phyloP scores from a whole-genome alignment of 2,329 filamentous ascomycete species.

The Mycosphaerella arachidis region DNA sequence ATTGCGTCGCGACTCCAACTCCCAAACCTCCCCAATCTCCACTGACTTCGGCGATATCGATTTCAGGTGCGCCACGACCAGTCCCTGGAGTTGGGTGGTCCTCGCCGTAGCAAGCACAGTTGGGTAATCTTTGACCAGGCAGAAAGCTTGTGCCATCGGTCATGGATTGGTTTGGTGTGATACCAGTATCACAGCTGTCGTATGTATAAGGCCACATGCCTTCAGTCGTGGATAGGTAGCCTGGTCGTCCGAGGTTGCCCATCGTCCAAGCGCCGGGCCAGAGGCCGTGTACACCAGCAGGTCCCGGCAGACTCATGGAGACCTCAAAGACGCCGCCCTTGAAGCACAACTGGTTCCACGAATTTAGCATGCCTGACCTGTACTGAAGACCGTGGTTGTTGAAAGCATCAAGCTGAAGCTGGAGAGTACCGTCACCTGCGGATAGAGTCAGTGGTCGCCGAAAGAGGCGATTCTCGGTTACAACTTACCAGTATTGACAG shows the following conservation, averaged over 20 bases:
- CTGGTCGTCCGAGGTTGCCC: slow-evolving; percentile 52
- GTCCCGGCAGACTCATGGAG: slow-evolving; percentile 50
- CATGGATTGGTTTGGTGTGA: slow-evolving; percentile 47
- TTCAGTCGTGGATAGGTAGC: slow-evolving; percentile 50
- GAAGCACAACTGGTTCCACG: slow-evolving; percentile 52
- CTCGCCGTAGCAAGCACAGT: slow-evolving; percentile 43
- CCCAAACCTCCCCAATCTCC: slow-evolving; percentile 39
- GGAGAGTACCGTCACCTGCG: slow-evolving; percentile 35
- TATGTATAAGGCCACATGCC: slow-evolving; percentile 55
- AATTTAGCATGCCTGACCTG: slow-evolving; percentile 50
- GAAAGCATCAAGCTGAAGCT: slow-evolving; percentile 62
- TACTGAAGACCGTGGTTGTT: slow-evolving; percentile 55
- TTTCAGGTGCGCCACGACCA: slow-evolving; percentile 47
- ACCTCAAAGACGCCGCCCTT: slow-evolving; percentile 53
- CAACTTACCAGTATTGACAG: slow-evolving; percentile 48
- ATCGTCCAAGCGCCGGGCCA: slow-evolving; percentile 54
- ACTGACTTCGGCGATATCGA: slow-evolving; percentile 47
- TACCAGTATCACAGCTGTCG: slow-evolving; percentile 45
- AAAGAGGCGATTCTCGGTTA: neutral
- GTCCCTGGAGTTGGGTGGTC: slow-evolving; percentile 47
- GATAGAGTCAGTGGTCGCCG: slow-evolving; percentile 1
- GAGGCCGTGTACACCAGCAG: slow-evolving; percentile 45
- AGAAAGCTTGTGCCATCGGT: slow-evolving; percentile 41
- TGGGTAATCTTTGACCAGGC: slow-evolving; percentile 44
- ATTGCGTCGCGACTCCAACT: slow-evolving; percentile 45